phyloP scores from a whole-genome alignment of 306 rosid genomes.

The Medicago ruthenica region DNA sequence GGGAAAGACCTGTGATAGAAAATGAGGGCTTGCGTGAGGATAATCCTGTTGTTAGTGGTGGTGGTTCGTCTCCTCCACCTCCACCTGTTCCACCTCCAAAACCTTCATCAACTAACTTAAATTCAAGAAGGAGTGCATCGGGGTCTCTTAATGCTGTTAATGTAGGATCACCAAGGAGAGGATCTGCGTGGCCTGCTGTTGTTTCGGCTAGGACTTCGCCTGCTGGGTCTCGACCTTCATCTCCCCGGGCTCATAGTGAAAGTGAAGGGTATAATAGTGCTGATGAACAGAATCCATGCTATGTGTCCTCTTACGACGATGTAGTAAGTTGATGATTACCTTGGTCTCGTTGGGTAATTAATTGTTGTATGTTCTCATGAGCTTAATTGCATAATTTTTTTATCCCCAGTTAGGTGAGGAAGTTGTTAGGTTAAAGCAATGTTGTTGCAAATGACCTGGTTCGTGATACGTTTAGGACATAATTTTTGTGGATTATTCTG shows the following conservation, averaged over 20 bases:
- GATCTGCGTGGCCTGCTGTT: constrained; percentile 74
- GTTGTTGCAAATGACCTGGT: not conserved
- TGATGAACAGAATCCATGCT: constrained; percentile 85
- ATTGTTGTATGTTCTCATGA: constrained; percentile 1
- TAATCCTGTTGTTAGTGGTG: constrained; percentile 42
- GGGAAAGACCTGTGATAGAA: constrained; percentile 46
- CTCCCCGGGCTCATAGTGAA: constrained; percentile 91
- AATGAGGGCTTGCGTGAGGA: constrained; percentile 49
- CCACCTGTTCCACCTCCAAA: constrained; percentile 94
- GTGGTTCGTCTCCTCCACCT: constrained; percentile 75
- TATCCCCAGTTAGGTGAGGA: too few species aligned
- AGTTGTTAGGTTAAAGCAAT: too few species aligned
- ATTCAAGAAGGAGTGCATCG: constrained; percentile 57
- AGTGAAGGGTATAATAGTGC: constrained; percentile 96
- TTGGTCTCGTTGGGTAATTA: constrained; percentile 13
- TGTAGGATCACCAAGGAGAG: constrained; percentile 73
- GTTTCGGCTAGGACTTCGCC: constrained; percentile 80
- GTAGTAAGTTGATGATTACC: constrained; percentile 62
- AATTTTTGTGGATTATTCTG: not conserved
- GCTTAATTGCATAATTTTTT: not conserved
- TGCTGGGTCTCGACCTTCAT: constrained; percentile 80
- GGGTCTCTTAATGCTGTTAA: constrained; percentile 61
- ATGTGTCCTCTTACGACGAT: constrained; percentile 75
- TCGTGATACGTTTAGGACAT: not conserved
- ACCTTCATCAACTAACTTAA: constrained; percentile 59